A percentile compares a stretch with the other conserved stretches of the same genome.
These are phyloP conservation scores for Aspergillus versicolor DNA, from an alignment of 2,329 filamentous ascomycete species.

Conservation along the genomic window DNA sequence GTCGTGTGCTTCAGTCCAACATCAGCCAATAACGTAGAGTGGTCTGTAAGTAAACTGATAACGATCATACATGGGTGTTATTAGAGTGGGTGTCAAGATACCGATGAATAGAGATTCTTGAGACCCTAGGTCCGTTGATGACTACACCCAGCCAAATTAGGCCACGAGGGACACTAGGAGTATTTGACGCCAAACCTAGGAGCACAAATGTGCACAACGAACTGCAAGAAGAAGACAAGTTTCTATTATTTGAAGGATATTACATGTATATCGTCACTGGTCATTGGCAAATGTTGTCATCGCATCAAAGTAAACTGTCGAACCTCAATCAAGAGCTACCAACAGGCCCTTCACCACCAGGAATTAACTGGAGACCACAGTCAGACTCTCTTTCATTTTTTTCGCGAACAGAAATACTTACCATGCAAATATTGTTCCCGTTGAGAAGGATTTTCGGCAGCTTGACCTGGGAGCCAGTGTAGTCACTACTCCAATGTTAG, in stretches of 20 bases:
- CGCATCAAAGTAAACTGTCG: conserved; percentile 10
- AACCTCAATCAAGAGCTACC: conserved; percentile 27
- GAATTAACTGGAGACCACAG: conserved; percentile 61
- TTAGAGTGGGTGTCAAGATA: no score
- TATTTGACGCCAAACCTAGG: no score
- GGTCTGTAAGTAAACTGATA: background rate
- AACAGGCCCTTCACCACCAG: conserved; percentile 70
- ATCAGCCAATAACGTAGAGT: background rate
- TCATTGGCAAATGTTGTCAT: conserved; percentile 18
- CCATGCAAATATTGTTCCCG: conserved; percentile 99
- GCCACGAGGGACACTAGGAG: no score
- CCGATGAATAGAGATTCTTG: no score
- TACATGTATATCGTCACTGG: conserved; percentile 18
- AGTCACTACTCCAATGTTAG: conserved; percentile 64
- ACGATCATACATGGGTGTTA: no score
- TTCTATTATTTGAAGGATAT: conserved; percentile 10
- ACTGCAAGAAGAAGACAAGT: background rate
- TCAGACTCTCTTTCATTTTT: background rate
- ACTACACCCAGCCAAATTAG: no score
- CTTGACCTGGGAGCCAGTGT: conserved; percentile 81
- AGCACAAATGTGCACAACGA: background rate
- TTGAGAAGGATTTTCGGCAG: conserved; percentile 93
- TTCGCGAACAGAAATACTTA: conserved; percentile 43
- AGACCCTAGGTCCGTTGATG: no score
- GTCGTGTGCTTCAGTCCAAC: background rate